Evolutionary conservation across 257 asterid species (phyloP), one percentile per base, ranked within the genome.

Genomic region (Rubia yunnanensis): DNA sequence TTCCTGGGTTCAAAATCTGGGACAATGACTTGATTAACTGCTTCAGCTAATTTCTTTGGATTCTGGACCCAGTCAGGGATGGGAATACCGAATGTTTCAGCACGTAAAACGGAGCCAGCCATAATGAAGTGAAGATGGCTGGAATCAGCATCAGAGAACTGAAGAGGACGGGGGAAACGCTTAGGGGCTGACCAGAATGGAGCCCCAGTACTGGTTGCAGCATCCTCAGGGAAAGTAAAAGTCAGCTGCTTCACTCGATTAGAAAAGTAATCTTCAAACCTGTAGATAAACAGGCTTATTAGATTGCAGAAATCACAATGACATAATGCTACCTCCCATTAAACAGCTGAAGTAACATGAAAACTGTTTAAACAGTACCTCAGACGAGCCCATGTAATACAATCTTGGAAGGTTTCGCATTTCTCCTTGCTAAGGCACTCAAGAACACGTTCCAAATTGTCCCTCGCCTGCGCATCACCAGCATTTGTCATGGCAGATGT

Each of bases 111-210:
- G 55, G 98, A 82, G 64, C 81, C 94, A 17, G 98, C 79, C 95
- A 88, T 80, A 58, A 86, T 60, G 72, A 88, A 88, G 69, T 91
- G 96, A 72, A 91, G 96, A 82, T 91, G 95, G 81, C 96, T 84
- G 23, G 84, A 79, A 78, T 91, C 98, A 26, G 76, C 54, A 32
- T 73, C 65, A 56, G 89, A 84, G 67, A 88, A 88, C 81, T 80
- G 75, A 72, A 91, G 79, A 56, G 96, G 94, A 5, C 68, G 86
- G 64, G 98, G 98, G 66, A 88, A 91, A 55, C 98, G 78, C 78
- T 91, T 91, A 9, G 98, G 98, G 46, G 98, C 94, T 23, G 98
- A 91, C 98, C 98, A 91, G 72, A 91, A 91, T 61, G 88, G 98
- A 69, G 88, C 84, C 61, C 96, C 98, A 24, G 84, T 86, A 73